Evolutionary conservation across 1,284 basidiomycete genomes (phyloP), one percentile per base, ranked within the genome.

Genomic region (Microbotryomycetes sp.): DNA sequence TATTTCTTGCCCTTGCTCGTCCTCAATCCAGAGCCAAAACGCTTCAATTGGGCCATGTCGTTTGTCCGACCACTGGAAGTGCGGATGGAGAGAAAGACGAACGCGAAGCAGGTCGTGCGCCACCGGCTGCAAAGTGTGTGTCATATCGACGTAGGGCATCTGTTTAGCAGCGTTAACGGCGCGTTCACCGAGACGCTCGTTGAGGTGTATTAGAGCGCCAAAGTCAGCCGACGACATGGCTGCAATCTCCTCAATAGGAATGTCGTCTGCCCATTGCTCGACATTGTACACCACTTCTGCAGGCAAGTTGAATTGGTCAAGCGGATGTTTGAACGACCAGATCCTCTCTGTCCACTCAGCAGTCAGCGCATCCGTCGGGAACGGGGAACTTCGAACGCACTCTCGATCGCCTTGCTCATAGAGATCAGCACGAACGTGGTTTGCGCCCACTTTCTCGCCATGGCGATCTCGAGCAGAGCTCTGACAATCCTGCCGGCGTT

Each of bases 1-100:
- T 69, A 98, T 96, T 30, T 55, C 81, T 21, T 82, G 71, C 9
- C 85, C 87, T 49, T 88, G 81, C 31, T 87, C 81, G 71, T 94
- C 91, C 77, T 98, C 92, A 5, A 97, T 79, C 94, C 96, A 98
- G 52, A 98, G 76, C 84, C 91, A 96, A 77, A 98, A 97, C 1
- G 91, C 87, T 75, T 98, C 91, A 0, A 80, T 78, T 3, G 78
- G 79, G 1, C 88, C 89, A 67, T 96, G 92, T 4, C 86, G 71
- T 73, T 84, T 87, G 29, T 79, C 73, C 70, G 81, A 88, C 96
- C 96, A 98, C n/a, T 81, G 82, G 73, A 98, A 99, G 9, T 80
- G 76, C 24, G 84, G 83, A 23, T 77, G 78, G 45, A 69, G 56
- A 18, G 64, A 60, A 46, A 93, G 81, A 3, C 80, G 79, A 52